Base-by-base conservation (phyloP, 176 grass and related monocot species). In the Ensete glaucum region DNA sequence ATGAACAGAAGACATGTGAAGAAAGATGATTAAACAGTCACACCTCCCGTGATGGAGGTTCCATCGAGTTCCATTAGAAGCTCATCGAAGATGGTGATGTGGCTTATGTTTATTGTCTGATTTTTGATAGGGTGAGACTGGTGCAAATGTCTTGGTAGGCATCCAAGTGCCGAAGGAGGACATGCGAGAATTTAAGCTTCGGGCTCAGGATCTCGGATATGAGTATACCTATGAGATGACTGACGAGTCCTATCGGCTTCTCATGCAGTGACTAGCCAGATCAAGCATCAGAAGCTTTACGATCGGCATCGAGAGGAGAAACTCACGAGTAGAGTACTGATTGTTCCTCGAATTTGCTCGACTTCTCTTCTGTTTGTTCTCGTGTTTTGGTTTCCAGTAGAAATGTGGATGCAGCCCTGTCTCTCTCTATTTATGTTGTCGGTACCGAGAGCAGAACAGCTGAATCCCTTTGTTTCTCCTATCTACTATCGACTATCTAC, bases 121-220 rank as follows among this genome's bases (percentile, higher is more conserved):
- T 72, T 19, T 60, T 79, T 52, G 67, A 67, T 84, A 99, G 95
- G 96, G 96, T 50, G 91, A 81, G 66, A 0, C 76, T 0, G 95
- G 95, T 84, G 95, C 91, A 52, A 91, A 99, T 68, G 96, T 99
- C 2, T 85, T 99, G 64, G 96, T 95, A 51, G 96, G 88, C 62
- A 91, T 91, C 76, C 96, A 95, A 89, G 88, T 95, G 19, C 88
- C 86, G 2, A 68, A 72, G 1, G 83, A 89, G 50, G 96, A 99
- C 1, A 43, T 89, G 0, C 34, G 88, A 48, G 91, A 95, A 85
- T 99, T 95, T 78, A 74, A 12, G 66, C 77, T 0, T 22, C 76
- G 68, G 3, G 81, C 85, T 72, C 73, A 89, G 13, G 81, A 71
- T 88, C 84, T 99, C 43, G 90, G 96, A 12, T 94, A 88, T 0